Base-by-base conservation (phyloP, 1,284 basidiomycete genomes). In the Tremellales sp. region DNA sequence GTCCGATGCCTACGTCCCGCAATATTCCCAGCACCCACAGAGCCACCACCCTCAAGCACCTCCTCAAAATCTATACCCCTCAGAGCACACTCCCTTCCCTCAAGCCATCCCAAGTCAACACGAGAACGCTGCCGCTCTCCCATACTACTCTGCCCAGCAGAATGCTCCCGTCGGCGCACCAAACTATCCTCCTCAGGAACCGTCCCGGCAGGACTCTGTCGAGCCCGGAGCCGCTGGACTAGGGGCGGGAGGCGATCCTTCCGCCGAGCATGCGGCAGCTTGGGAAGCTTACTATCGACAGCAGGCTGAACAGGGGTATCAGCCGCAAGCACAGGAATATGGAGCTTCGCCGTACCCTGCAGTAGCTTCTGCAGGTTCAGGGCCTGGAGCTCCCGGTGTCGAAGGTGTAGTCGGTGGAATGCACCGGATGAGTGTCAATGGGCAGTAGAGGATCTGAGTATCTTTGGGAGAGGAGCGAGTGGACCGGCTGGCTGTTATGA, bases 221-320 rank as follows among this genome's bases (percentile, higher is more conserved):
- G 54, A 59, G 37, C 62, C 68, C 13, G 66, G 66, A 4, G 56
- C 54, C 12, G 63, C 63, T 12, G 65, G 67, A 8, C 43, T 63
- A 19, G 65, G 64, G 6, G 57, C 65, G 0, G 64, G 54, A 6
- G 51, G 43, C n/a, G 58, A 63, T 42, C 49, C 57, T 19, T 56
- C 66, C 19, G 57, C 58, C 12, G 58, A 65, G 28, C 57, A 68
- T 38, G 55, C 57, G 18, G 66, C 68, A 4, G 68, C 68, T 6
- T 74, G 72, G 72, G 65, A 68, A 26, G 68, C 66, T 10, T 73
- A 71, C 47, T 72, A 72, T 54, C 58, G 65, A 25, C 56, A 60
- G 31, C 61, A 66, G 41, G 58, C 59, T 1, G 59, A 62, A 40
- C 47, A 40, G 8, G 36, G 38, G 9, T 27, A 10, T 6, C 51